Evolutionary conservation across 1,139 yeast species (phyloP).

Genomic region (Nadsonia commutata): DNA sequence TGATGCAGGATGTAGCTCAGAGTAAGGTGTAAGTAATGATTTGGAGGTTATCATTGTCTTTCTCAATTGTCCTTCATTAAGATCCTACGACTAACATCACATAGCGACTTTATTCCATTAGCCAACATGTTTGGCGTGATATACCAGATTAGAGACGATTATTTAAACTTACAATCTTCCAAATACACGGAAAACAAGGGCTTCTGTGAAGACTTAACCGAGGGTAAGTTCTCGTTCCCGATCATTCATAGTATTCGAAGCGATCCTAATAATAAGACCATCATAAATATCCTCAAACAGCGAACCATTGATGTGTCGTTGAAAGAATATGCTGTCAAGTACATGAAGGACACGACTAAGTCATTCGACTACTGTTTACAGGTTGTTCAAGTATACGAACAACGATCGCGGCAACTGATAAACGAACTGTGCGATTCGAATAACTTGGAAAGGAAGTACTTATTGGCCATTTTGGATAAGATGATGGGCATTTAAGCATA

Average conservation of each 20-base stretch:
- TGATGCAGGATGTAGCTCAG: slow-evolving; percentile 33
- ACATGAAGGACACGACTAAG: slow-evolving; percentile 28
- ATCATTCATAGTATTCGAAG: slow-evolving; percentile 47
- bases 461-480: slow-evolving; percentile 9
- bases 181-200: slow-evolving; percentile 55
- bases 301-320: slow-evolving; percentile 26
- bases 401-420: slow-evolving; percentile 11
- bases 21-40: slow-evolving; percentile 10
- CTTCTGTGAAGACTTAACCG: slow-evolving; percentile 73
- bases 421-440: slow-evolving; percentile 6
- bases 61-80: neutral
- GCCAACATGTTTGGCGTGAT: slow-evolving; percentile 71
- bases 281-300: slow-evolving; percentile 28
- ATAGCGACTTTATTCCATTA: slow-evolving; percentile 32
- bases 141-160: slow-evolving; percentile 77
- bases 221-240: slow-evolving; percentile 80
- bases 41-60: neutral
- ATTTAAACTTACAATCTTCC: slow-evolving; percentile 43
- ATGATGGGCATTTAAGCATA: slow-evolving; percentile 5
- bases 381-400: slow-evolving; percentile 11
- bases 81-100: neutral
- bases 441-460: slow-evolving; percentile 6
- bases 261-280: slow-evolving; percentile 25
- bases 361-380: slow-evolving; percentile 28
- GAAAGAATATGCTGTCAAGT: slow-evolving; percentile 35